phyloP scores from a whole-genome alignment of 2,329 filamentous ascomycete species.

The Hortaea sp. region DNA sequence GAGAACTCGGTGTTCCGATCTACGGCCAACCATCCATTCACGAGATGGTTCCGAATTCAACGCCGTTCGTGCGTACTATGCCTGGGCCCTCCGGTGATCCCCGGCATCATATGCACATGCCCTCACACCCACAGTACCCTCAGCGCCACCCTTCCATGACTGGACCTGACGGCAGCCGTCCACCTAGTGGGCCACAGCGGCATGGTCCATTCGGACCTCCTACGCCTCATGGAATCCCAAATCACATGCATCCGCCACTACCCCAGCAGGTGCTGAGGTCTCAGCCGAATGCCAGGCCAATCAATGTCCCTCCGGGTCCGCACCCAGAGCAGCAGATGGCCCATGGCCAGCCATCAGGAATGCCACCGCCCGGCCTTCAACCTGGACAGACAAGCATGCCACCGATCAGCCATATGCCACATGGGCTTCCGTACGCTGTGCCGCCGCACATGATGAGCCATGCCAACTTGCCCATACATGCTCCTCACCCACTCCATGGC shows the following conservation, averaged over 20 bases:
- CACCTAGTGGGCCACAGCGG: not conserved
- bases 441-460: not conserved
- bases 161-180: not conserved
- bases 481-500: not conserved
- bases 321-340: not conserved
- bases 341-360: not conserved
- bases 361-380: not conserved
- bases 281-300: slow-evolving; percentile 11
- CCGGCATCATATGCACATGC: not conserved
- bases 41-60: slow-evolving; percentile 1
- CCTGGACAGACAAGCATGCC: not conserved
- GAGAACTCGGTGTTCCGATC: slow-evolving; percentile 16
- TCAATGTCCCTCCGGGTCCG: not conserved
- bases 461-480: not conserved
- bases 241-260: not conserved
- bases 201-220: not conserved
- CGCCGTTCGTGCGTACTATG: not conserved
- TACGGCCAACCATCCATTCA: slow-evolving; percentile 10
- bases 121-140: not conserved
- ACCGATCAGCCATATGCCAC: not conserved
- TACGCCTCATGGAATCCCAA: not conserved
- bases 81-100: not conserved
- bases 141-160: not conserved
- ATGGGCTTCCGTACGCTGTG: not conserved
- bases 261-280: slow-evolving; percentile 4